Conservation (phyloP, 1,139 yeast species). For the Hansenula lynferdii region DNA sequence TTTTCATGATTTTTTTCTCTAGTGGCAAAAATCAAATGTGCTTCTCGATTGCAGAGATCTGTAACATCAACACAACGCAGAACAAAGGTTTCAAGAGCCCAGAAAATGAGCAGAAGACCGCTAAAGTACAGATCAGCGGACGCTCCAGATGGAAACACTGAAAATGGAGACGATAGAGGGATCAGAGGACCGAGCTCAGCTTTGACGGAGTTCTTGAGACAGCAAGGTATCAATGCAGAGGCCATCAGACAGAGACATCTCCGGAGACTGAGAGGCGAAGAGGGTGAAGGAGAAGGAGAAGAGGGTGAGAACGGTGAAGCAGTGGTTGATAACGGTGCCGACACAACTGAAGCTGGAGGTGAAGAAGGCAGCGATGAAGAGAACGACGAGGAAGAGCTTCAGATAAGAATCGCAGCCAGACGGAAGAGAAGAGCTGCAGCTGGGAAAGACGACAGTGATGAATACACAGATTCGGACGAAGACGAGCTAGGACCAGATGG, state of each 20-base stretch:
- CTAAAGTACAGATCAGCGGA: conserved; percentile 23
- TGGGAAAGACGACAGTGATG: conserved; percentile 30
- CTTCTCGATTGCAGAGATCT: background rate
- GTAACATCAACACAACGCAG: no score
- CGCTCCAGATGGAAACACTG: conserved; percentile 14
- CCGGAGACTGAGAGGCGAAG: conserved; percentile 26
- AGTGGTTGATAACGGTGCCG: conserved; percentile 17
- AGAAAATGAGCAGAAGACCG: conserved; percentile 22
- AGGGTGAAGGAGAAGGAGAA: conserved; percentile 18
- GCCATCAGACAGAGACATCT: conserved; percentile 63
- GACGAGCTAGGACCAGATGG: conserved; percentile 28
- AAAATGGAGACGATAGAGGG: conserved; percentile 30
- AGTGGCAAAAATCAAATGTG: conserved; percentile 4
- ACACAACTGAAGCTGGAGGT: conserved; percentile 11
- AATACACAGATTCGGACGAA: conserved; percentile 28
- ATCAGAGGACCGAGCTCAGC: conserved; percentile 81
- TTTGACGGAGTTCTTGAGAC: conserved; percentile 65
- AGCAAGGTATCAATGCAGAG: conserved; percentile 85
- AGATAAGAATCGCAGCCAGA: conserved; percentile 40
- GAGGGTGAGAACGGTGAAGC: conserved; percentile 10
- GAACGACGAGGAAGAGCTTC: conserved; percentile 26
- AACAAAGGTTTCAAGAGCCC: background rate
- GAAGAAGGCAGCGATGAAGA: conserved; percentile 10
- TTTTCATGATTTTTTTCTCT: conserved; percentile 1
- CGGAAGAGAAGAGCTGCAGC: conserved; percentile 25